Conservation (phyloP, 2,329 filamentous ascomycete genomes). For the Colletotrichum spinosum region DNA sequence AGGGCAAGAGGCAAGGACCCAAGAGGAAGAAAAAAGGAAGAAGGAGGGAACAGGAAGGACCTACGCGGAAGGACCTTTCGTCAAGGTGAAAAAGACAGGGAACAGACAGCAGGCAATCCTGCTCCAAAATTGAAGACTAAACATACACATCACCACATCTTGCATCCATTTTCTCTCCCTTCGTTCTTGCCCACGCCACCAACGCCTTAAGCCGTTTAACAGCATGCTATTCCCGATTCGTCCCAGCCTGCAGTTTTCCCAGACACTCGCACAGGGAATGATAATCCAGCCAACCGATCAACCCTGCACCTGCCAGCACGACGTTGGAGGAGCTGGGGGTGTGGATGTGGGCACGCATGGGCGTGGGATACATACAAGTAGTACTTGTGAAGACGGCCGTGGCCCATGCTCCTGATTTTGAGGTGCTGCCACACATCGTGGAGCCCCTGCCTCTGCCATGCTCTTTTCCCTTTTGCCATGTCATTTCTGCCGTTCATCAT, state of each 20-base stretch:
- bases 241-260: conserved; percentile 22
- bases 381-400: not conserved
- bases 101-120: too few species aligned
- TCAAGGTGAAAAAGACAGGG: too few species aligned
- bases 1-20: too few species aligned
- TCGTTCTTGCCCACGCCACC: conserved; percentile 15
- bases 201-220: conserved; percentile 5
- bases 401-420: conserved; percentile 10
- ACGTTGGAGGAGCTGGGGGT: not conserved
- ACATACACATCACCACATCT: not conserved
- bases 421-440: not conserved
- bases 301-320: conserved; percentile 10
- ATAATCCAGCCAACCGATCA: conserved; percentile 15
- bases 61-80: too few species aligned
- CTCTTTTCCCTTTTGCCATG: conserved; percentile 7
- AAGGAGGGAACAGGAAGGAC: not conserved
- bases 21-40: not conserved
- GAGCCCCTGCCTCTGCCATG: conserved; percentile 5
- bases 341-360: not conserved
- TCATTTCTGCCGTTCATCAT: conserved; percentile 4
- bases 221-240: conserved; percentile 24
- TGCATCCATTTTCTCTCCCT: not conserved
- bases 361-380: not conserved
- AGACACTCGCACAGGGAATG: not conserved
- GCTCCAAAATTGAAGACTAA: too few species aligned